phyloP scores from a whole-genome alignment of 1,284 basidiomycete species.

The Abortiporus biennis region DNA sequence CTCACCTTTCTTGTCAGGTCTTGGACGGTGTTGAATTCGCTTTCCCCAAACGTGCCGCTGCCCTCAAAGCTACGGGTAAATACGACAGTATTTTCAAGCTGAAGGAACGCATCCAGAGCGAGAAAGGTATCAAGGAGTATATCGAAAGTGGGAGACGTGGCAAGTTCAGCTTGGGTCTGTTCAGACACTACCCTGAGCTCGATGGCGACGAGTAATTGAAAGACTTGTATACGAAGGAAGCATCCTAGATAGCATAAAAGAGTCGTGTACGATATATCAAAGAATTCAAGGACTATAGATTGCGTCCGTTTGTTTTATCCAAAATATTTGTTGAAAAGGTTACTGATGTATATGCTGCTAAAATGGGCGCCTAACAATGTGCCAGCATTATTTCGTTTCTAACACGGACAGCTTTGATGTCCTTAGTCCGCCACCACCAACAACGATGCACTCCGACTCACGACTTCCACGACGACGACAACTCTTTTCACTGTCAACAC shows the following conservation, averaged over 20 bases:
- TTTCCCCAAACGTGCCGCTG: conserved; percentile 35
- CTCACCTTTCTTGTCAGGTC: conserved; percentile 12
- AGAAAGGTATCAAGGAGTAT: conserved; percentile 36
- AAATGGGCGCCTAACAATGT: too few relatives aligned
- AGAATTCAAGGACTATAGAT: too few relatives aligned
- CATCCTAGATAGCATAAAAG: too few relatives aligned
- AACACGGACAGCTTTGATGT: too few relatives aligned
- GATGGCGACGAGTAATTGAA: conserved; percentile 31
- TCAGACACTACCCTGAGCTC: conserved; percentile 41
- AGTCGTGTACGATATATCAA: too few relatives aligned
- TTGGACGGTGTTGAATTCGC: conserved; percentile 36
- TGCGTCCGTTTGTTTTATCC: too few relatives aligned
- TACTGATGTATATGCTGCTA: too few relatives aligned
- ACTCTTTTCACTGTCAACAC: conserved; percentile 9
- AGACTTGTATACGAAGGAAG: too few relatives aligned
- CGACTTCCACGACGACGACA: conserved; percentile 3
- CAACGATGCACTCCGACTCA: not conserved
- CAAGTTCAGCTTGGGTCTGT: conserved; percentile 35
- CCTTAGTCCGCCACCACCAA: not conserved
- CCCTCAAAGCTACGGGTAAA: conserved; percentile 21
- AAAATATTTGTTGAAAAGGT: too few relatives aligned
- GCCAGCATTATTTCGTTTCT: too few relatives aligned
- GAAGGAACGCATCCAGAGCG: conserved; percentile 24
- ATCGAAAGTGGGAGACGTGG: conserved; percentile 33
- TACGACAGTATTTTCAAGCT: conserved; percentile 29